Conservation (phyloP, 345 rosid species). For the Bruguiera sexangula region DNA sequence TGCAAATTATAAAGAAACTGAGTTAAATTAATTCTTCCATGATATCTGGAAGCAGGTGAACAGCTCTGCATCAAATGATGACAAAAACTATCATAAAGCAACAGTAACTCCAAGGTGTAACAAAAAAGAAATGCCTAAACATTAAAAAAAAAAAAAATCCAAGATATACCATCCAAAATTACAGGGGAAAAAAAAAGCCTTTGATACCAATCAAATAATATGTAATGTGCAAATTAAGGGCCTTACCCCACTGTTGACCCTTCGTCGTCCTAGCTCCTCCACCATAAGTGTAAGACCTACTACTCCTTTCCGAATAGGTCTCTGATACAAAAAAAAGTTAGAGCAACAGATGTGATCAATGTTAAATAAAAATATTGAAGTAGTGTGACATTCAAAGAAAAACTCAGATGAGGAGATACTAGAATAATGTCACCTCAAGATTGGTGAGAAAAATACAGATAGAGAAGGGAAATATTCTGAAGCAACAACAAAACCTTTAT, state of each 20-base stretch:
- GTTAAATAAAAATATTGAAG: background rate
- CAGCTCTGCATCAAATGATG: background rate
- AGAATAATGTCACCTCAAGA: no score
- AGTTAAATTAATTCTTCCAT: background rate
- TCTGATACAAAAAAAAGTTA: constrained; percentile 36
- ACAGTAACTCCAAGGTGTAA: background rate
- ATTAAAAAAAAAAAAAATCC: background rate
- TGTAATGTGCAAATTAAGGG: constrained; percentile 3
- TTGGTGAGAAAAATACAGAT: no score
- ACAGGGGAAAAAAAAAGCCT: constrained; percentile 2
- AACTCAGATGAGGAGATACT: background rate
- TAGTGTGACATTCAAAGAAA: background rate
- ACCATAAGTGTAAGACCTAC: constrained; percentile 71
- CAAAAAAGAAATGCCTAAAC: background rate
- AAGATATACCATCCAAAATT: background rate
- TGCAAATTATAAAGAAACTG: constrained; percentile 28
- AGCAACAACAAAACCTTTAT: no score
- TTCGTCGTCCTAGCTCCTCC: constrained; percentile 81
- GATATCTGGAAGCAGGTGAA: background rate
- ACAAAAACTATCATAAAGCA: background rate
- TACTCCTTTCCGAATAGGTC: constrained; percentile 80
- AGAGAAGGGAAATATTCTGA: no score
- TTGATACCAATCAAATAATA: constrained; percentile 2
- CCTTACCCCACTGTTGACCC: constrained; percentile 59
- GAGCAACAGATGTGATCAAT: background rate